Base-by-base conservation (phyloP, 2,329 filamentous ascomycete genomes). In the Apiospora phragmitis region DNA sequence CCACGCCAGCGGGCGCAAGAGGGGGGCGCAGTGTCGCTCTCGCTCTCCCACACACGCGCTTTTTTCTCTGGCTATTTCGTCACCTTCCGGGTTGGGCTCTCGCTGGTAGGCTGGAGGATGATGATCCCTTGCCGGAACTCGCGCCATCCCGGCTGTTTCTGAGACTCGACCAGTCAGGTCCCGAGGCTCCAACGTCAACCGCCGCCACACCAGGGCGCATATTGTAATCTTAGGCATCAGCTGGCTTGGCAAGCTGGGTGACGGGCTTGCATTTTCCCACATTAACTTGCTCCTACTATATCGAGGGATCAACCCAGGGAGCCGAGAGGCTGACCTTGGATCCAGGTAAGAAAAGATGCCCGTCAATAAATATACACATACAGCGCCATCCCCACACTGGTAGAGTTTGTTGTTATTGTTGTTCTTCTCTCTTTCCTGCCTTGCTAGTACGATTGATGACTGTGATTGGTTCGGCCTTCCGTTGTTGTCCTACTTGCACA, bases 171-270 rank as follows among this genome's bases (percentile, higher is more conserved):
- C 55, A 62, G 29, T 62, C 55, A 62, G 55, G 32, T 62, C 29
- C 55, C 55, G 21, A 62, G 1, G n/a, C 29, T n/a, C 55, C 32
- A 38, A n/a, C 55, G 32, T 32, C 32, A 9, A 14, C 29, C 8
- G 29, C 55, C 55, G 55, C 21, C 21, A 55, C 49, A 4, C 51
- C 55, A 62, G 55, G 55, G 55, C 55, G 32, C 55, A 62, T 18
- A 62, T 62, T 62, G 55, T 21, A 62, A 62, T 62, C 55, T 62
- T 62, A 62, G 55, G 55, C 55, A 62, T 62, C 55, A 62, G 55
- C 55, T n/a, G 29, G 32, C n/a, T n/a, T n/a, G n/a, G n/a, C n/a
- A n/a, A n/a, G 32, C 55, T 62, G 55, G 51, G 29, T 35, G 55
- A 35, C 55, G 32, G 18, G n/a, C 9, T 24, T 26, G n/a, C 47